Evolutionary conservation across 2,329 filamentous ascomycete genomes (phyloP), one percentile per base, ranked within the genome.

Genomic region (Claviceps sp.): DNA sequence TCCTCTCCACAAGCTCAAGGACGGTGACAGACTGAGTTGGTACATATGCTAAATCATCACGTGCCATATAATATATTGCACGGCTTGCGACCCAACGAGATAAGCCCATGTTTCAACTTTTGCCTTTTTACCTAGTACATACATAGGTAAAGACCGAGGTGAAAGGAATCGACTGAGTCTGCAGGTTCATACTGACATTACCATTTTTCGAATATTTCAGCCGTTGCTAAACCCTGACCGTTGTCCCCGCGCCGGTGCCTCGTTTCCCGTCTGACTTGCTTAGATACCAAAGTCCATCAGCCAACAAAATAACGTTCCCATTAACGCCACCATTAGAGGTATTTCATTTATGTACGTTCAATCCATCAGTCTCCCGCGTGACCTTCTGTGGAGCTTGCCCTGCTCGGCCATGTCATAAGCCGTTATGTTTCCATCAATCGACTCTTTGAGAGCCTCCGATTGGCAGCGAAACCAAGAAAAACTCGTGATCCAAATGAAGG

Each of bases 321-420:
- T 45, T 40, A 54, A 54, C 52, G 52, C 52, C 50, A 14, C 47
- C 26, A 36, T 49, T 20, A 26, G 38, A 52, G 40, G 34, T 40
- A 43, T 26, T 26, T 22, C 39, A 51, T 49, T 49, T 42, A 48
- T 55, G 48, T 39, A 48, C 55, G 48, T 20, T 49, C 17, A 13
- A 17, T 34, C 20, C 45, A 43, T 29, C 9, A 16, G 14, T 11
- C 17, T 43, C 11, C 13, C 17, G 26, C 17, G 20, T 11, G 20
- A 16, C 26, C n/a, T 44, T 37, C 36, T 44, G 7, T 20, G 23
- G 9, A 44, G 23, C 17, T 20, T 39, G 37, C 39, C 17, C 37
- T 34, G 20, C 40, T 23, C 34, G 14, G 16, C 22, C 9, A 29
- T 46, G 36, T 49, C 39, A 8, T 16, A 9, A 37, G 13, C 39